Evolutionary conservation across 495 filamentous ascomycete species (phyloP), one percentile per base, ranked within the genome.

Genomic region (Hypoxylon fuscum): DNA sequence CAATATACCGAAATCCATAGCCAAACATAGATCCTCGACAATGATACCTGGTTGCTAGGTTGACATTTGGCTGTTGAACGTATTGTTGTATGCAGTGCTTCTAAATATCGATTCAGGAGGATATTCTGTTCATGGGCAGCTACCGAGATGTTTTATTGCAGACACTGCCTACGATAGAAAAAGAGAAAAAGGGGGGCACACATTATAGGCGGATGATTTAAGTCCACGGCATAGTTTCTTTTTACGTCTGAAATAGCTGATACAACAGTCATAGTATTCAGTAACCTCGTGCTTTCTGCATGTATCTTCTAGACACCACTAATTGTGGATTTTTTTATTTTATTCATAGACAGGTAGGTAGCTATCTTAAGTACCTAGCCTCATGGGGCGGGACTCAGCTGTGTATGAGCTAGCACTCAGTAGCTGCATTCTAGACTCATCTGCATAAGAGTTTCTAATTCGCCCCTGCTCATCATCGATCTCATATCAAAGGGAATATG

Each of bases 401-500:
- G n/a, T n/a, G n/a, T 7, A 52, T 45, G 34, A 46, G 52, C 46
- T 57, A 53, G 44, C 35, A 48, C 35, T 38, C 27, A 41, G 47
- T 31, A 43, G 17, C 57, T 50, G 40, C 40, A 40, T 40, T 62
- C 42, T 48, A 44, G 48, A 43, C 48, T 50, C 47, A 40, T 48
- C 47, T 40, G 22, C 17, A 37, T 35, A 34, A 57, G 35, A 15
- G 58, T 53, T 12, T 47, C 52, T 20, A 42, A 52, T 47, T 14
- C 35, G 34, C 31, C 31, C 35, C 38, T 38, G 18, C 44, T 45
- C 52, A 41, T 57, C 51, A 22, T 66, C 53, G 22, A 45, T 48
- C 20, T 57, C 46, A 43, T 66, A 51, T 62, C 57, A 57, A 52
- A 48, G 52, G 25, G 40, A 37, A 59, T 45, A 54, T 66, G 52